Evolutionary conservation across 805 yeast species (phyloP).

Genomic region (Kazachstania psychrophila): DNA sequence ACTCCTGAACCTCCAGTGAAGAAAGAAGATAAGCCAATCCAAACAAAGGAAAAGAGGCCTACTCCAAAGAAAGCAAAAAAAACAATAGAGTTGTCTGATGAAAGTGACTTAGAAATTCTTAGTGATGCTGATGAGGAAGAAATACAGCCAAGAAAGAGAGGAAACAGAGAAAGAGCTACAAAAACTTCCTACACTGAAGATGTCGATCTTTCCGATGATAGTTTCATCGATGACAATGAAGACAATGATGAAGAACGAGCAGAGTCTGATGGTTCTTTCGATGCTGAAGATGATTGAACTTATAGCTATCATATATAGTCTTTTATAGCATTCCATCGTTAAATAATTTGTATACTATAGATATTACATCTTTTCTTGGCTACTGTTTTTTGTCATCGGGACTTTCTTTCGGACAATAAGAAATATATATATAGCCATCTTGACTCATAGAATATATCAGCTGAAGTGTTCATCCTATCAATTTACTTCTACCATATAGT

Average conservation of each 20-base stretch:
- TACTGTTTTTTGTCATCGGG: too few species aligned
- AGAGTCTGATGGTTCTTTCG: constrained; percentile 16
- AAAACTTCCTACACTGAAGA: constrained; percentile 13
- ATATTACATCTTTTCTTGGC: too few species aligned
- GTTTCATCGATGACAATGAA: constrained; percentile 20
- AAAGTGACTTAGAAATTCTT: constrained; percentile 14
- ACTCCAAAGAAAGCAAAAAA: constrained; percentile 6
- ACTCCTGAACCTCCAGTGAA: constrained; percentile 2
- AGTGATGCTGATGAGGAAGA: constrained; percentile 11
- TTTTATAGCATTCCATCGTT: too few species aligned
- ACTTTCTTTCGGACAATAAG: too few species aligned
- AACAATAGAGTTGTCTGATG: constrained; percentile 16
- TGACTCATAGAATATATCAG: too few species aligned
- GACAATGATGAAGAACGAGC: constrained; percentile 8
- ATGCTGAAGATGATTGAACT: constrained; percentile 19
- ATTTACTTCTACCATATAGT: too few species aligned
- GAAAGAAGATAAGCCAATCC: neutral
- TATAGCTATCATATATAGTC: too few species aligned
- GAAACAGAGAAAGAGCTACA: constrained; percentile 14
- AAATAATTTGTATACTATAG: too few species aligned
- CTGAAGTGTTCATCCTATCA: too few species aligned
- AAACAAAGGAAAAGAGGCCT: constrained; percentile 1
- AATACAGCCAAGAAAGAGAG: constrained; percentile 13
- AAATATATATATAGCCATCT: too few species aligned
- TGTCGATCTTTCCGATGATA: constrained; percentile 23